phyloP scores from a whole-genome alignment of 1,284 basidiomycete genomes.

The Apiotrichum siamense region DNA sequence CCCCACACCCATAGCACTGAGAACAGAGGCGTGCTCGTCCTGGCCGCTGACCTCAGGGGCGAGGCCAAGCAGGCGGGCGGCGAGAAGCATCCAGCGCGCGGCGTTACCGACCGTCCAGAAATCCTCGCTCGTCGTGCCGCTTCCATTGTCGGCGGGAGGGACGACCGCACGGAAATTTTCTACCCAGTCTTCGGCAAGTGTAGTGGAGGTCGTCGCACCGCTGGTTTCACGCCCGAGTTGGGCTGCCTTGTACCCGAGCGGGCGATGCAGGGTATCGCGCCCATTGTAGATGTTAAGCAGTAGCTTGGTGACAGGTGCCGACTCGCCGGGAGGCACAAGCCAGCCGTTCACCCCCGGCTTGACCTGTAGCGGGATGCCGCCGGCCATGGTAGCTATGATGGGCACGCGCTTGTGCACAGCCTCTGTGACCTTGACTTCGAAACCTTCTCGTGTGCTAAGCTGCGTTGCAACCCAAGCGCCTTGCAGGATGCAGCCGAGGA shows the following conservation, averaged over 20 bases:
- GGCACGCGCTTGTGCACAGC: conserved; percentile 77
- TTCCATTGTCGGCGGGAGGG: conserved; percentile 20
- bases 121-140: conserved; percentile 35
- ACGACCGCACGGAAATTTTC: conserved; percentile 23
- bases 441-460: conserved; percentile 58
- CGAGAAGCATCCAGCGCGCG: conserved; percentile 37
- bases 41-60: too few species aligned
- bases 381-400: conserved; percentile 69
- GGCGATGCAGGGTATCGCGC: conserved; percentile 49
- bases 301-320: conserved; percentile 63
- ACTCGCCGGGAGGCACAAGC: conserved; percentile 66
- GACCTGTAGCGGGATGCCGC: conserved; percentile 82
- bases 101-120: conserved; percentile 47
- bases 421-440: conserved; percentile 88
- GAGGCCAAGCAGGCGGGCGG: conserved; percentile 27
- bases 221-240: conserved; percentile 15
- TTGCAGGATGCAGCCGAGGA: conserved; percentile 43
- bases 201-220: conserved; percentile 26
- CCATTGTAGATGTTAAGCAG: conserved; percentile 69
- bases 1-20: too few species aligned
- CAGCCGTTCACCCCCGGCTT: conserved; percentile 74
- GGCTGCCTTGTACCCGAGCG: conserved; percentile 11
- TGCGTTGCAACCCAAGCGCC: conserved; percentile 42
- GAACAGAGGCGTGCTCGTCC: too few species aligned
- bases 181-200: conserved; percentile 30